Percentiles rank a stretch among this genome's conserved stretches.
These are phyloP conservation scores for Beta corolliflora DNA, from an alignment of 179 eudicot species.

Conservation along the genomic window DNA sequence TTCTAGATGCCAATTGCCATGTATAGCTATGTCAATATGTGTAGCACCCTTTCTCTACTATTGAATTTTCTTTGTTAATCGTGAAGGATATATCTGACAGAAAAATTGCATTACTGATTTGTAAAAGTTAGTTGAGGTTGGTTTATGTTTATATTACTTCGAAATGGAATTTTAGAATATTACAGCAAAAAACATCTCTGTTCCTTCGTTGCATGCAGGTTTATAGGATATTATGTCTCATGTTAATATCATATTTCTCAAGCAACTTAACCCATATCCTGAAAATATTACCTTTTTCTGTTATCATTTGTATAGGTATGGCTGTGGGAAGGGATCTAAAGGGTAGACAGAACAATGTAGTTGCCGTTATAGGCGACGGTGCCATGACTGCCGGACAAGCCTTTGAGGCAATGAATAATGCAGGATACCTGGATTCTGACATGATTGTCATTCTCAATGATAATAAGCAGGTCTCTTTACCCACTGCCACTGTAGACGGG, in stretches of 20 bases:
- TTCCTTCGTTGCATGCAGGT: background rate
- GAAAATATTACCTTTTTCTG: background rate
- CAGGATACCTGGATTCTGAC: constrained; percentile 93
- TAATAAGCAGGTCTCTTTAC: constrained; percentile 88
- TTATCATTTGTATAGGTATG: constrained; percentile 59
- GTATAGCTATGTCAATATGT: background rate
- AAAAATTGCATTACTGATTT: no score
- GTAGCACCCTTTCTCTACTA: background rate
- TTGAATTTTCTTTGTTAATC: background rate
- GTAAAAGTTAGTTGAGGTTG: background rate
- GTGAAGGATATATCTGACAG: background rate
- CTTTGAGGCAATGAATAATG: constrained; percentile 96
- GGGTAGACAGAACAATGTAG: constrained; percentile 67
- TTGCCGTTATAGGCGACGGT: constrained; percentile 87
- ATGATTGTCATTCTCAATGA: constrained; percentile 95
- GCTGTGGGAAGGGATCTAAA: constrained; percentile 93
- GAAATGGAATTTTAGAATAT: background rate
- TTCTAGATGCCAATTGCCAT: background rate
- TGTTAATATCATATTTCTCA: background rate
- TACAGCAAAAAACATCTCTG: background rate
- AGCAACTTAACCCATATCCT: background rate
- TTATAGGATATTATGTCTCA: background rate
- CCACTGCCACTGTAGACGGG: constrained; percentile 89
- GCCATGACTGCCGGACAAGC: constrained; percentile 99
- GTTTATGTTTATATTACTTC: background rate